Evolutionary conservation across 148 eudicot genomes (phyloP), one percentile per base, ranked within the genome.

Genomic region (Mesembryanthemum crystallinum): DNA sequence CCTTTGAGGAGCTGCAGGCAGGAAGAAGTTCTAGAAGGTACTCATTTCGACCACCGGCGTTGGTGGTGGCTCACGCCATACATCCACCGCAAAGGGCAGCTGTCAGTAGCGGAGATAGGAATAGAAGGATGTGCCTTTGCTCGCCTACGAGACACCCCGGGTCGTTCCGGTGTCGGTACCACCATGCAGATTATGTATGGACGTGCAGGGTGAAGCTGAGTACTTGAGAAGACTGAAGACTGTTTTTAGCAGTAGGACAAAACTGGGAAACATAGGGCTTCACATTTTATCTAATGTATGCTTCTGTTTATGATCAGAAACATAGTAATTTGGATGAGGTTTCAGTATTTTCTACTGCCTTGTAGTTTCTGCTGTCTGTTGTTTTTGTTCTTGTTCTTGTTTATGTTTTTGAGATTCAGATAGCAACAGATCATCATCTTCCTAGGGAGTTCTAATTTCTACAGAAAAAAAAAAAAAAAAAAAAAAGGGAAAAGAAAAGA

Each of bases 101-200:
- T 14, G 28, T 0, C 27, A 55, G 10, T 54, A 11, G 62, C 39
- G 58, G 51, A 0, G 52, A 65, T 20, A 82, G 80, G 3, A 77
- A 75, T 4, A 67, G 73, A 29, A 61, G 73, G 24, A 77, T 66
- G 70, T 90, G 95, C 39, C n/a, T 87, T 67, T 90, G 95, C 73
- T 90, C 95, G 14, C 95, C 95, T n/a, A 90, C 95, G 12, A 87
- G 69, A 52, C 95, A 90, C 65, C 92, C 89, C 1, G 89, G 95
- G 8, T 90, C 95, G 1, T 90, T 90, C 69, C 79, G 90, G 62
- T 90, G 95, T 79, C 82, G 90, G 81, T 73, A 85, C 70, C 95
- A 90, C 72, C 90, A 78, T 27, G 82, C 76, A 61, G 83, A 84
- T 28, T 88, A 90, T 68, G 85, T 85, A 59, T 90, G 95, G 92